Evolutionary conservation across 2,329 filamentous ascomycete genomes (phyloP).

Genomic region (Epichloe bromicola): DNA sequence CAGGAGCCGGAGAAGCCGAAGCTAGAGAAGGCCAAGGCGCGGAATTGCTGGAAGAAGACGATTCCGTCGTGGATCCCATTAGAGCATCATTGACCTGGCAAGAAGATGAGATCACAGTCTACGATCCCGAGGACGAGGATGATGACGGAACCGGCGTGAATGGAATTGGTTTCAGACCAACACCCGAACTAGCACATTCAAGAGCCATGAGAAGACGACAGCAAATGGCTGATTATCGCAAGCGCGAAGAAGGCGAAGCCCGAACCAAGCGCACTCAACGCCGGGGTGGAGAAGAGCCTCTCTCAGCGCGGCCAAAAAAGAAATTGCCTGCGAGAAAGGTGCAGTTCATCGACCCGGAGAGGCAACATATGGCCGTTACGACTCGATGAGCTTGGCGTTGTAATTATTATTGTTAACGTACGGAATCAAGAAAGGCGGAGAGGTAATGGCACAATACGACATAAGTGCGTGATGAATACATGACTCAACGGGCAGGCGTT

Average conservation of each 20-base stretch:
- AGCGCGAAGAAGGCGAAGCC: conserved; percentile 47
- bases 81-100: conserved; percentile 53
- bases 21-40: background rate
- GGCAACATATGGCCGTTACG: conserved; percentile 17
- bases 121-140: conserved; percentile 50
- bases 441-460: background rate
- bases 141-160: conserved; percentile 57
- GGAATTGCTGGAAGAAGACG: conserved; percentile 14
- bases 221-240: conserved; percentile 50
- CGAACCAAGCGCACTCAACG: conserved; percentile 41
- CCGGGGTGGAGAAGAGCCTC: conserved; percentile 24
- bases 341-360: conserved; percentile 28
- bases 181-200: conserved; percentile 44
- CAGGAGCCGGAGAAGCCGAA: conserved; percentile 7
- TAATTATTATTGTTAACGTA: background rate
- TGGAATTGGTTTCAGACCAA: conserved; percentile 54
- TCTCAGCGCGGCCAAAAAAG: conserved; percentile 14
- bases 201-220: conserved; percentile 43
- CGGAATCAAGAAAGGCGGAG: background rate
- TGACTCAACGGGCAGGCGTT: background rate
- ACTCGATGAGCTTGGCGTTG: conserved; percentile 9
- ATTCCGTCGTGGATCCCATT: conserved; percentile 36
- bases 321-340: conserved; percentile 22
- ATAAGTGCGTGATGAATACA: background rate
- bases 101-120: conserved; percentile 54